These are phyloP conservation scores for Cytospora leucostoma DNA, from an alignment of 2,329 filamentous ascomycete species.

Conservation along the genomic window DNA sequence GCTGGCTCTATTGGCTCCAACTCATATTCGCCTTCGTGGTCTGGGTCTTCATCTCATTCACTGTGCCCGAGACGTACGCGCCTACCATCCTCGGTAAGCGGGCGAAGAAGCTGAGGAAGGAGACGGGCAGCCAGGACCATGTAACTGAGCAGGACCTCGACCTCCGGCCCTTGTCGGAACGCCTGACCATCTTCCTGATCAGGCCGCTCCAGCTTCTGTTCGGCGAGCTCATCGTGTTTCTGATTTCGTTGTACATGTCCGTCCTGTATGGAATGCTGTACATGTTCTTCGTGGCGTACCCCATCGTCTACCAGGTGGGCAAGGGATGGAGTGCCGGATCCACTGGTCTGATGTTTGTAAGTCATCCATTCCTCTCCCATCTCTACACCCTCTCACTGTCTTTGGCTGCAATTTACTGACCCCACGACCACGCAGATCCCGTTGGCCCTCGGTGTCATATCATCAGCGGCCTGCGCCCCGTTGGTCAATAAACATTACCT, in stretches of 20 bases:
- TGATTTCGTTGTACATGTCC: conserved; percentile 83
- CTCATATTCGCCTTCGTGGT: conserved; percentile 71
- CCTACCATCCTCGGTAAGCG: conserved; percentile 72
- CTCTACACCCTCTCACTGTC: conserved; percentile 23
- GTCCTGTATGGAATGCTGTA: conserved; percentile 75
- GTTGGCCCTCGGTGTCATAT: conserved; percentile 72
- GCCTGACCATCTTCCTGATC: conserved; percentile 72
- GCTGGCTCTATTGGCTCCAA: conserved; percentile 87
- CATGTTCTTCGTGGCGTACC: conserved; percentile 75
- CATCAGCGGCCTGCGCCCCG: conserved; percentile 67
- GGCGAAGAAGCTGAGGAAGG: conserved; percentile 70
- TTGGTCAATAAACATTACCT: conserved; percentile 83
- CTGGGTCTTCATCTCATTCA: conserved; percentile 79
- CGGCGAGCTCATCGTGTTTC: conserved; percentile 79
- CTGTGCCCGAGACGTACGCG: conserved; percentile 87
- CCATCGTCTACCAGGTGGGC: conserved; percentile 72
- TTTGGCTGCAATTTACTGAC: neutral
- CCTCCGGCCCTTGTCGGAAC: conserved; percentile 65
- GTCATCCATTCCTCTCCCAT: neutral
- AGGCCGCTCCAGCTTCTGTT: conserved; percentile 86
- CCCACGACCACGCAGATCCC: conserved; percentile 56
- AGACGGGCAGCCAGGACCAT: conserved; percentile 65
- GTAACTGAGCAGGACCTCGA: conserved; percentile 84
- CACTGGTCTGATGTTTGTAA: conserved; percentile 76
- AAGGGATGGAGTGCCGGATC: conserved; percentile 75